These are phyloP conservation scores for Termitomyces sp. DNA, from an alignment of 768 basidiomycete species.

Conservation along the genomic window DNA sequence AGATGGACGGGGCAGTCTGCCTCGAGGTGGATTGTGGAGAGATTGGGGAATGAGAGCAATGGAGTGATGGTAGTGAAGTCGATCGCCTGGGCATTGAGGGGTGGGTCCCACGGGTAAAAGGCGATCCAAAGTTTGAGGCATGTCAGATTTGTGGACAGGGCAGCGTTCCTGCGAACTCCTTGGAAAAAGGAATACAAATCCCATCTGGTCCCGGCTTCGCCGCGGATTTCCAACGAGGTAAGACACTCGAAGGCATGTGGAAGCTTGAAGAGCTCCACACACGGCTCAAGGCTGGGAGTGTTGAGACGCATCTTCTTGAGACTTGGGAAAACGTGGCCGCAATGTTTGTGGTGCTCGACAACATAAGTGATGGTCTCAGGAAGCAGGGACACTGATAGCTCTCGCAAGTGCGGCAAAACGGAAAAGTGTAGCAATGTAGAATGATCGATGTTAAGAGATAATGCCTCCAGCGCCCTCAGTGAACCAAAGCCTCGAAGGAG, in stretches of 20 bases:
- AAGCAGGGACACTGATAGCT: neutral
- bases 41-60: neutral
- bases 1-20: slow-evolving; percentile 1
- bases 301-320: slow-evolving; percentile 1
- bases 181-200: neutral
- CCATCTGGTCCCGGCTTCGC: neutral
- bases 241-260: neutral
- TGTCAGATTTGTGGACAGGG: neutral
- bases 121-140: slow-evolving; percentile 1
- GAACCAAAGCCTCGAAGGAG: slow-evolving; percentile 1
- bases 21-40: neutral
- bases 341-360: neutral
- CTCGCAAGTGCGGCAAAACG: neutral
- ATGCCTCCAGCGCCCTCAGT: neutral
- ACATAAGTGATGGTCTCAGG: neutral
- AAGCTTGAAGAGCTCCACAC: slow-evolving; percentile 1
- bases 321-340: neutral
- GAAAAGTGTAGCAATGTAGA: neutral
- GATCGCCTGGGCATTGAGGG: neutral
- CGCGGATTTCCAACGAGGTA: neutral
- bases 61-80: neutral
- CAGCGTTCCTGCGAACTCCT: neutral
- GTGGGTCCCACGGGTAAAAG: slow-evolving; percentile 1
- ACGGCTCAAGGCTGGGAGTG: neutral
- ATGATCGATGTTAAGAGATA: slow-evolving; percentile 4